Conservation (phyloP, 2,329 filamentous ascomycete genomes). For the Colletotrichum sp. region DNA sequence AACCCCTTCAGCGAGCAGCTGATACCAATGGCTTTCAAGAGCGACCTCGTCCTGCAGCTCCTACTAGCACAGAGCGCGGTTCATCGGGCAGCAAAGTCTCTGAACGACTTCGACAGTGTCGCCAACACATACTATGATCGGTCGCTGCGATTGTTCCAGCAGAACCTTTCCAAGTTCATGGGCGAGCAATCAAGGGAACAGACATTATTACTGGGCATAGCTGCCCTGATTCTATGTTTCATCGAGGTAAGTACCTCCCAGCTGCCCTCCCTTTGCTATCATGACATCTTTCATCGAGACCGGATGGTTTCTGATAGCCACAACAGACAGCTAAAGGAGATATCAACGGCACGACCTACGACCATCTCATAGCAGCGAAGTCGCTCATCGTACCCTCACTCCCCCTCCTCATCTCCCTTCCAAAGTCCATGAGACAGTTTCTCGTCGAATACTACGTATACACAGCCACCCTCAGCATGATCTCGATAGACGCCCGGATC, state of each 20-base stretch:
- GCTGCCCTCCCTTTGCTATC: fast-evolving
- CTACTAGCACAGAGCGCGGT: conserved; percentile 50
- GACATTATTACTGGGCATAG: conserved; percentile 45
- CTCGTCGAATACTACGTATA: conserved; percentile 55
- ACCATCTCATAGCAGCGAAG: conserved; percentile 49
- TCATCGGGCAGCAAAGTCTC: conserved; percentile 38
- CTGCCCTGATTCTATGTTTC: conserved; percentile 50
- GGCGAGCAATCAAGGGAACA: conserved; percentile 36
- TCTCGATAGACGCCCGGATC: conserved; percentile 42
- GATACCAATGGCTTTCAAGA: conserved; percentile 49
- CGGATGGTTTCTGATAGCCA: neutral
- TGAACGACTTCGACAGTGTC: conserved; percentile 30
- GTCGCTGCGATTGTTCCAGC: conserved; percentile 39
- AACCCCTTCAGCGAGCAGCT: conserved; percentile 52
- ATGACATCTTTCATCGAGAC: fast-evolving
- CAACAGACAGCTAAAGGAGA: conserved; percentile 46
- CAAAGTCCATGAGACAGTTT: conserved; percentile 44
- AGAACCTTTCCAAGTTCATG: conserved; percentile 12
- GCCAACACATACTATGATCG: conserved; percentile 40
- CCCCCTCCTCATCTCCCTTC: conserved; percentile 23
- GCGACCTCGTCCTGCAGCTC: conserved; percentile 49
- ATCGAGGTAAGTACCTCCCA: conserved; percentile 42
- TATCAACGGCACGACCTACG: conserved; percentile 46
- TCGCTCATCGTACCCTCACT: conserved; percentile 29
- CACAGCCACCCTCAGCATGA: conserved; percentile 51